Evolutionary conservation across 179 eudicot genomes (phyloP).

Genomic region (Heliamphora pulchella): DNA sequence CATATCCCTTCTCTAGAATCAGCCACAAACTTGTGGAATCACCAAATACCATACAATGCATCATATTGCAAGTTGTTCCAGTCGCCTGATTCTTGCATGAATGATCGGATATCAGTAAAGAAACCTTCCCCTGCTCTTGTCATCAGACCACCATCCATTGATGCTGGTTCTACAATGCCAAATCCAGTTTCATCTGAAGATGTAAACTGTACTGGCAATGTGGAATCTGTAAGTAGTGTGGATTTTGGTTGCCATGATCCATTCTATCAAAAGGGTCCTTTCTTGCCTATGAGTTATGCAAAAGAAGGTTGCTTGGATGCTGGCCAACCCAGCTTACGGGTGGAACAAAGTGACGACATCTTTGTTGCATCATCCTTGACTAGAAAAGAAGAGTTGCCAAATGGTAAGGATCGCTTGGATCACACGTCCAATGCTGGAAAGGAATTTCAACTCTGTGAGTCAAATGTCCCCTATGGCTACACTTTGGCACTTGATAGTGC

Average conservation of each 20-base stretch:
- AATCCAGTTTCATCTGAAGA: conserved; percentile 24
- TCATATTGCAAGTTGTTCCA: conserved; percentile 32
- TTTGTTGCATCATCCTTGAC: conserved; percentile 27
- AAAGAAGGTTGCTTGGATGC: conserved; percentile 14
- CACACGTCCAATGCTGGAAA: conserved; percentile 18
- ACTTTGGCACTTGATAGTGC: conserved; percentile 24
- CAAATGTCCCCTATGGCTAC: conserved; percentile 27
- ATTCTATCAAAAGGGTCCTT: conserved; percentile 31
- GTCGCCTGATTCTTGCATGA: conserved; percentile 27
- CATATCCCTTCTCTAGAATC: conserved; percentile 30
- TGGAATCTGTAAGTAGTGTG: conserved; percentile 13
- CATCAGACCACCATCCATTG: conserved; percentile 33
- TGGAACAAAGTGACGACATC: conserved; percentile 22
- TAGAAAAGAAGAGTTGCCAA: conserved; percentile 20
- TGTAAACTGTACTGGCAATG: conserved; percentile 17
- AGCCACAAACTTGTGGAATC: conserved; percentile 23
- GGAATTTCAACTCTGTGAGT: conserved; percentile 27
- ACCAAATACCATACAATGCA: conserved; percentile 23
- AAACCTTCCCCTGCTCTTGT: conserved; percentile 36
- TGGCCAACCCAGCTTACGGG: conserved; percentile 19
- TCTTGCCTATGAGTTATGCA: conserved; percentile 12
- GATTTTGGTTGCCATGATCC: conserved; percentile 19
- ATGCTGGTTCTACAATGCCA: conserved; percentile 18
- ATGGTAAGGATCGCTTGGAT: conserved; percentile 22
- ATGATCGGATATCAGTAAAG: conserved; percentile 25